Evolutionary conservation across 228 moss, liverwort and hornwort species (phyloP).

Genomic region (Sphagnum magellanicum): DNA sequence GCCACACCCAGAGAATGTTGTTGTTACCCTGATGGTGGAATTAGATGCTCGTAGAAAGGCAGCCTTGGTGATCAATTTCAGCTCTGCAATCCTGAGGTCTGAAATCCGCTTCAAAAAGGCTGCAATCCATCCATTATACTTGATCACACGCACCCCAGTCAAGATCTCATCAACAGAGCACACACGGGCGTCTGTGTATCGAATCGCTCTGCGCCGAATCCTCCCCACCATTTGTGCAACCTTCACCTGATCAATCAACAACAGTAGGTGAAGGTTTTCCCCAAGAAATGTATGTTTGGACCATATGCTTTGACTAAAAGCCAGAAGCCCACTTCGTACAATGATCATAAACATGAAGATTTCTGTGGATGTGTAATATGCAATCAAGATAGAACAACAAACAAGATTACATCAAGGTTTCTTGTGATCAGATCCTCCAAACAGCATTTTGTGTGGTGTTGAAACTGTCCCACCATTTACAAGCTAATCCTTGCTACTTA

Average conservation of each 20-base stretch:
- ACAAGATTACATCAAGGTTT: no score
- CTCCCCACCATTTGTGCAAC: conserved; percentile 51
- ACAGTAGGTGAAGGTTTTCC: no score
- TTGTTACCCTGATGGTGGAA: conserved; percentile 48
- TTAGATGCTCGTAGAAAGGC: conserved; percentile 56
- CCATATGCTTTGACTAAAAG: no score
- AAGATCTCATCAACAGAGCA: conserved; percentile 59
- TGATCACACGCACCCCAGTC: conserved; percentile 83
- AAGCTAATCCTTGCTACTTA: neutral
- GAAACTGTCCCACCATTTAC: no score
- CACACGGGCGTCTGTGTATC: conserved; percentile 78
- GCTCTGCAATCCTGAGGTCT: conserved; percentile 42
- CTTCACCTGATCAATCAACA: conserved; percentile 27
- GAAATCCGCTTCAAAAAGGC: conserved; percentile 70
- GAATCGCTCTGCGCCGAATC: conserved; percentile 45
- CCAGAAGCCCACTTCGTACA: no score
- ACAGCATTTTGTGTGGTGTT: no score
- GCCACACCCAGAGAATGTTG: no score
- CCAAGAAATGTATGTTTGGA: no score
- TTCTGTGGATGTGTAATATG: no score
- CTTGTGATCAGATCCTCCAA: no score
- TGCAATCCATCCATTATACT: conserved; percentile 84
- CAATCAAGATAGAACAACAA: no score
- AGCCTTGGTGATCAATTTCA: conserved; percentile 63
- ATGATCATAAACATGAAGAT: no score